Base-by-base conservation (phyloP, 2,329 filamentous ascomycete genomes). In the Ceratocystis cubensis region DNA sequence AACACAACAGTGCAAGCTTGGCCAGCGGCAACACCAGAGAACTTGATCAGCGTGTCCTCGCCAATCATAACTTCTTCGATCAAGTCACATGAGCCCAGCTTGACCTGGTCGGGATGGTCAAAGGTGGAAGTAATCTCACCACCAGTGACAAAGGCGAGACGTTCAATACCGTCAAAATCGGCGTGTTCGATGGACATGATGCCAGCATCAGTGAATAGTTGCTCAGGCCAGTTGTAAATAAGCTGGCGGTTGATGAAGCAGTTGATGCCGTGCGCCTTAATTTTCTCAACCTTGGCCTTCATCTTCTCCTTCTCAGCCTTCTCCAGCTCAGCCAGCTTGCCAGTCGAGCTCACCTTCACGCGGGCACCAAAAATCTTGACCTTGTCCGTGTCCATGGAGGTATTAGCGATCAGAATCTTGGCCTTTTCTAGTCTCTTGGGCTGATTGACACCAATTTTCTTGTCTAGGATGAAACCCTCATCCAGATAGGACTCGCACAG, bases 161-260 rank as follows among this genome's bases (percentile, higher is more conserved):
- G 85, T 81, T 99, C 94, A 71, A 99, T 95, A 70, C 94, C 94
- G 75, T 99, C 94, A 74, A 99, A 99, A 78, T 99, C 94, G 71
- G 94, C 94, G 76, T 99, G 94, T 80, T 99, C 94, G 72, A 99
- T 99, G 33, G 91, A 96, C 82, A 96, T 89, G 77, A 99, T 97
- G 69, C 94, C 94, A 6, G 92, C 93, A 76, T 99, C 94, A 45
- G 93, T 91, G 74, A 99, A 99, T 61, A 99, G 87, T 79, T 99
- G 94, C 78, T 99, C 94, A 5, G 94, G 94, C 94, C 94, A 99
- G 82, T 99, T 99, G 83, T 99, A 99, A 79, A 99, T 99, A 70
- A 99, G 85, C 77, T 99, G 94, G 72, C 94, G 84, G 84, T 99
- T 99, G 77, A 99, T 96, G 78, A 99, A 99, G 82, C 94, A 97